Evolutionary conservation across 495 filamentous ascomycete genomes (phyloP).

Genomic region (Friedmanniomyces simplex): DNA sequence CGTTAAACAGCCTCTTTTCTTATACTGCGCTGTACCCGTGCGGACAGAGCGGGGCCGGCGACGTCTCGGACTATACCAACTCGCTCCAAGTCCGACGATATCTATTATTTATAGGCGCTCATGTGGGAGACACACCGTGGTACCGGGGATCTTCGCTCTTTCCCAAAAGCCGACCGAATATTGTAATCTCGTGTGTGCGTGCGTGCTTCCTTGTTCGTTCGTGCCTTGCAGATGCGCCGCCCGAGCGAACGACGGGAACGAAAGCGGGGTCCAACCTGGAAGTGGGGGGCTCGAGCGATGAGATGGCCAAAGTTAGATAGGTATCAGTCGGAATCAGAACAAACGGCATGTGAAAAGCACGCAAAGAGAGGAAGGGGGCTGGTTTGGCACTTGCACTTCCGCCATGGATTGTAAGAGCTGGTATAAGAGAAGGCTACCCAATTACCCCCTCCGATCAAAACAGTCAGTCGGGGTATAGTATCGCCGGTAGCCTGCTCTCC

Average conservation of each 20-base stretch:
- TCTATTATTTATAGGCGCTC: not conserved
- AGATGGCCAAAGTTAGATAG: not conserved
- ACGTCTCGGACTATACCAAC: not conserved
- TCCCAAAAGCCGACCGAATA: not conserved
- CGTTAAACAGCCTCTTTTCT: not conserved
- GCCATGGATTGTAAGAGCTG: too few species aligned
- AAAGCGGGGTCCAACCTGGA: not conserved
- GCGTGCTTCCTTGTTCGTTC: not conserved
- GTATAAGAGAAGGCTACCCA: not conserved
- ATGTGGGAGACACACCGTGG: not conserved
- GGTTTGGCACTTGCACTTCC: not conserved
- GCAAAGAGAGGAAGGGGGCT: too few species aligned
- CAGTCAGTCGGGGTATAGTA: not conserved
- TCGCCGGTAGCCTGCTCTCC: not conserved
- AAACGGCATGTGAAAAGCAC: not conserved
- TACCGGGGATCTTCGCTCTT: not conserved
- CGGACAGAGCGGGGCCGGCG: not conserved
- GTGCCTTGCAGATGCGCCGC: not conserved
- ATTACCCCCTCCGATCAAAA: not conserved
- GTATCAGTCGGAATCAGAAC: too few species aligned
- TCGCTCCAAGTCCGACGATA: too few species aligned
- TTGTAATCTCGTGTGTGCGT: not conserved
- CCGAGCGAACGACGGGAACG: not conserved
- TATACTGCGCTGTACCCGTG: not conserved
- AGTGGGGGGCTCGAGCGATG: not conserved